Base-by-base conservation (phyloP, 495 filamentous ascomycete species). In the Hyphodiscus hymeniophilus region DNA sequence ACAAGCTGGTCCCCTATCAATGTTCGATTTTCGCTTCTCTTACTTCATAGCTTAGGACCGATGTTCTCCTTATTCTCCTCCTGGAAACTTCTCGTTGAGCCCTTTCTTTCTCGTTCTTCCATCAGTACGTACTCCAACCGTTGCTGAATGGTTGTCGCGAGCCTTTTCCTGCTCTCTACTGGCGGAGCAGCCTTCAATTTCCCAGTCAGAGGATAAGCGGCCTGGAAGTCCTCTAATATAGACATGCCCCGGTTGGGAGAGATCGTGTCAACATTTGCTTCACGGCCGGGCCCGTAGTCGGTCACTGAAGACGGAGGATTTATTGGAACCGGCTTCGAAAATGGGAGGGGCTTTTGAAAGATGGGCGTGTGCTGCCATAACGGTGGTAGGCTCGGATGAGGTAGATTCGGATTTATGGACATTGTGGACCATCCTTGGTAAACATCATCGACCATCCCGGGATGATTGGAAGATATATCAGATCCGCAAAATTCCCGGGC, bases 191-290 rank as follows among this genome's bases (percentile, higher is more conserved):
- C 7, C 18, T 41, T 36, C 20, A 5, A 11, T 6, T 46, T 33
- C 23, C 58, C 58, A 24, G 58, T 61, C 35, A 48, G 17, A 7
- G 58, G 58, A 48, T 61, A 61, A 21, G 54, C 58, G 15, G 31
- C 17, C 13, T 22, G 15, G 26, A 60, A 60, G 0, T 32, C 40
- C 5, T 51, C 39, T 21, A 60, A 24, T 13, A 53, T 28, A 17
- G 30, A 35, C 12, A 38, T 6, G 0, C 30, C 50, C 50, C 50
- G 51, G 7, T 6, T 17, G 10, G 49, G 18, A 46, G 47, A 41
- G 7, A 56, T n/a, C n/a, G 26, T 12, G 40, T 34, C 20, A n/a
- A n/a, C n/a, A n/a, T 50, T 17, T 15, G 52, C 52, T 18, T 17
- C 35, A 23, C 56, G 48, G 11, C 48, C 45, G 3, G 7, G 23